These are phyloP conservation scores for Hamamelis virginiana DNA, from an alignment of 164 flowering plant species.

Conservation along the genomic window DNA sequence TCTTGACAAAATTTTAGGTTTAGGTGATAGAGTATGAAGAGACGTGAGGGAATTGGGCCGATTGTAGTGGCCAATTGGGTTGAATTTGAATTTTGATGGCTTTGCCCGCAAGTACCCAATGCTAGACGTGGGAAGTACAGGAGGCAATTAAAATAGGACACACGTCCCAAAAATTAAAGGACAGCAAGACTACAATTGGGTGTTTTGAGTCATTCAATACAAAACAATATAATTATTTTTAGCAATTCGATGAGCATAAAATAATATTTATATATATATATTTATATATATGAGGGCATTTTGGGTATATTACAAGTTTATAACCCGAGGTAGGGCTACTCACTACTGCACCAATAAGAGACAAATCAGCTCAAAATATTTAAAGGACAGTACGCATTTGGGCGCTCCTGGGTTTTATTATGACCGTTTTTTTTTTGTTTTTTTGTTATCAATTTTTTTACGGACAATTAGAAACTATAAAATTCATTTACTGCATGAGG, in stretches of 20 bases:
- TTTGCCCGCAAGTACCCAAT: too few relatives aligned
- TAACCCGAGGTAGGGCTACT: constrained; percentile 5
- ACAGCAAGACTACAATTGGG: constrained; percentile 29
- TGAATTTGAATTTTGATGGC: too few relatives aligned
- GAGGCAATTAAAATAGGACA: constrained; percentile 18
- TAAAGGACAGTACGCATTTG: too few relatives aligned
- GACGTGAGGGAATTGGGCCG: too few relatives aligned
- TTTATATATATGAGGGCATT: neutral
- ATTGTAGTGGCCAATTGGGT: too few relatives aligned
- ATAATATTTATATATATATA: neutral
- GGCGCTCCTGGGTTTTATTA: too few relatives aligned
- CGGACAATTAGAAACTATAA: neutral
- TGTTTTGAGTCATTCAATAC: constrained; percentile 29
- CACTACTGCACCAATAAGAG: neutral
- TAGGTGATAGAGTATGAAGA: too few relatives aligned
- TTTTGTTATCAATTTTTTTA: too few relatives aligned
- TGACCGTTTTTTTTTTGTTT: too few relatives aligned
- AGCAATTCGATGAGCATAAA: constrained; percentile 21
- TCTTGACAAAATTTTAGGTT: too few relatives aligned
- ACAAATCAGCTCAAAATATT: constrained; percentile 1
- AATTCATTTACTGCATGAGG: neutral
- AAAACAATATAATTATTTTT: constrained; percentile 9
- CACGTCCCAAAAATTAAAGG: constrained; percentile 30
- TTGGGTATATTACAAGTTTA: constrained; percentile 6
- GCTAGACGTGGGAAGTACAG: too few relatives aligned